A percentile compares a stretch with the other conserved stretches of the same genome.
Conservation (phyloP, 306 rosid species). For the Fragaria vesca region DNA sequence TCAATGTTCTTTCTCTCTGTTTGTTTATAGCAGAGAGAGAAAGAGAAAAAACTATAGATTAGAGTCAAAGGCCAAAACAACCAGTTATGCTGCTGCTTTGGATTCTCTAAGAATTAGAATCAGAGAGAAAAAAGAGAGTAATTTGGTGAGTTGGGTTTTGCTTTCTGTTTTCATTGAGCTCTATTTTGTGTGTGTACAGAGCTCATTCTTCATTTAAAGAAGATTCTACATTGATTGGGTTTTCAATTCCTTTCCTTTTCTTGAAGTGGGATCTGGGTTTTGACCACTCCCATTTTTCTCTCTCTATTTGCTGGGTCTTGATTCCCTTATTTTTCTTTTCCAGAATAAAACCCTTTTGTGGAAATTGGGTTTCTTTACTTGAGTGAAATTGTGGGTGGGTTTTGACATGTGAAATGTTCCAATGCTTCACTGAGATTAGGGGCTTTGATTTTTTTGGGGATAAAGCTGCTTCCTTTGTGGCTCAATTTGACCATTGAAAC, state of each 20-base stretch:
- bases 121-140: slow-evolving; percentile 9
- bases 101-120: slow-evolving; percentile 28
- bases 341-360: too few relatives aligned
- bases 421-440: slow-evolving; percentile 9
- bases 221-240: neutral
- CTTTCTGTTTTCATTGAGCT: slow-evolving; percentile 22
- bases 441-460: neutral
- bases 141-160: slow-evolving; percentile 32
- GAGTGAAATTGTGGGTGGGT: slow-evolving; percentile 12
- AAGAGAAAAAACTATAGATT: slow-evolving; percentile 18
- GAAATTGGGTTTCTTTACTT: slow-evolving; percentile 22
- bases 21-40: slow-evolving; percentile 31
- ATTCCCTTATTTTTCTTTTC: neutral
- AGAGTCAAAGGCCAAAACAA: slow-evolving; percentile 22
- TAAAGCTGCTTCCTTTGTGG: slow-evolving; percentile 13
- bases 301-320: slow-evolving; percentile 12
- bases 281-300: slow-evolving; percentile 35
- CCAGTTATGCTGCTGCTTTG: slow-evolving; percentile 29
- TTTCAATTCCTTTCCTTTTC: slow-evolving; percentile 13
- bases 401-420: slow-evolving; percentile 23
- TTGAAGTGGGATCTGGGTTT: slow-evolving; percentile 65
- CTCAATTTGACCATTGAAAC: neutral
- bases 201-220: slow-evolving; percentile 16
- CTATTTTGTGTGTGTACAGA: slow-evolving; percentile 25
- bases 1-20: slow-evolving; percentile 60